Evolutionary conservation across 2,329 filamentous ascomycete genomes (phyloP), one percentile per base, ranked within the genome.

Genomic region (Fusarium sp.): DNA sequence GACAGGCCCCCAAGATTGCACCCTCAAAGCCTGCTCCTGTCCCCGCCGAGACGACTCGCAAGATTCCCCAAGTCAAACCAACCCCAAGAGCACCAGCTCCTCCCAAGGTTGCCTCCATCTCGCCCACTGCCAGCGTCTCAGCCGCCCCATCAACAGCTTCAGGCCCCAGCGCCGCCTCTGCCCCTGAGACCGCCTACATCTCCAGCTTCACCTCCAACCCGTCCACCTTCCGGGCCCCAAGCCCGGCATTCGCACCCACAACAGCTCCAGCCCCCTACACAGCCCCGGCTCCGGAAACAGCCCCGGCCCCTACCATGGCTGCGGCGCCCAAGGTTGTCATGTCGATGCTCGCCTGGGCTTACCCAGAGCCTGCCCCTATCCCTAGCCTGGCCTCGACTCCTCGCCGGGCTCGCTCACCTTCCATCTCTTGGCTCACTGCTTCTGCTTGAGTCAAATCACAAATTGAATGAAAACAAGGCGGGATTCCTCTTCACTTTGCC

Each of bases 251-350:
- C 16, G 6, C n/a, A 30, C 39, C 30, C 41, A 45, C 5, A 54
- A 75, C 61, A 5, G 70, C 73, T 11, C 63, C 57, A 1, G 45
- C 67, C 9, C 73, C 73, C 16, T 39, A 60, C 32, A 76, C 56
- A 23, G 67, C 35, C 18, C 54, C 45, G 6, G 50, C 73, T 6
- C 73, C 73, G 5, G 32, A 9, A 6, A 74, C 68, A 2, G 70
- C 64, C 5, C 67, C 58, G 13, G 64, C 73, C 4, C 73, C 73
- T 0, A 16, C 52, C 18, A 74, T 76, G 13, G 73, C 59, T 2
- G 54, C 45, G 2, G 65, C 39, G 14, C 70, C 73, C 10, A 54
- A 66, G n/a, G 50, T 74, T 7, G 71, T 74, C 39, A 63, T 63
- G 32, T 68, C 66, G 3, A 73, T 65, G 64, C 56, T 71, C 3